Base-by-base conservation (phyloP, 192 early-diverging fungal species). In the Rhizoclosmatium sp. region DNA sequence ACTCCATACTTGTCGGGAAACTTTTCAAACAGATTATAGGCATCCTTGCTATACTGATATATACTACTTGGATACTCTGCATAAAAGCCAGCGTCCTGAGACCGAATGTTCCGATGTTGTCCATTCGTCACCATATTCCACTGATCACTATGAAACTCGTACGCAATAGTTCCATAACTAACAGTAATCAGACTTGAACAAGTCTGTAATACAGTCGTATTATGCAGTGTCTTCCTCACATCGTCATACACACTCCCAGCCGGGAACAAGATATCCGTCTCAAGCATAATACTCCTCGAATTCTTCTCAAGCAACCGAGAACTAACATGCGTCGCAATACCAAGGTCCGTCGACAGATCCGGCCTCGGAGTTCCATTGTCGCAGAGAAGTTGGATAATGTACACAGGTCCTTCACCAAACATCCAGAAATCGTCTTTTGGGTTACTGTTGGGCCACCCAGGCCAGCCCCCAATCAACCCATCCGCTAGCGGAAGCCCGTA, bases 61-160 rank as follows among this genome's bases (percentile, higher is more conserved):
- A 78, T 68, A 12, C 19, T 39, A 49, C 9, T 41, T 19, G 64
- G 65, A 44, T 41, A 69, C 31, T 21, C 39, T 16, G 66, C 23
- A 9, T 7, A 23, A n/a, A 56, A 78, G 5, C 10, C 12, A 14
- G 23, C 49, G 16, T 78, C 54, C 23, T 23, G 23, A n/a, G 23
- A 59, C 41, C 21, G 4, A 14, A 69, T 14, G n/a, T 9, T 12
- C 9, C 12, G n/a, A 23, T 69, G 10, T 14, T 69, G 64, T 10
- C 65, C 66, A 49, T 66, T 66, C 14, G 76, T 69, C 23, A 78
- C 65, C 65, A 68, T 78, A 14, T 78, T 47, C 76, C 76, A 78
- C 47, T 68, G 76, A 69, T 78, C 76, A 23, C 16, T 31, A 14
- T 41, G 12, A 45, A 78, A 78, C 1, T 59, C 21, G 45, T 47